Evolutionary conservation across 768 basidiomycete species (phyloP).

Genomic region (Gyrodon lividus): DNA sequence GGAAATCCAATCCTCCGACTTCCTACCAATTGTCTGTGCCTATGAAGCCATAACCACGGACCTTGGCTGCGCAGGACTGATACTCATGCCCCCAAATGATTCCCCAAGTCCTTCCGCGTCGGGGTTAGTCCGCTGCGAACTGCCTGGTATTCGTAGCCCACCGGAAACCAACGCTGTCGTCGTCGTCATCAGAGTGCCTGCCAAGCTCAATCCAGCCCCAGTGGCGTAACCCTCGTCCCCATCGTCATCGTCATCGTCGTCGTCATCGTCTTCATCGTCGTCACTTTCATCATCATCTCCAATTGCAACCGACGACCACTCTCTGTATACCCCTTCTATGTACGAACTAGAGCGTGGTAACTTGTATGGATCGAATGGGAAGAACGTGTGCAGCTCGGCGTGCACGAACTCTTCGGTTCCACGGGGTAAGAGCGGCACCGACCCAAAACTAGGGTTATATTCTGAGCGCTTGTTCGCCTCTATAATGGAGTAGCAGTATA

Average conservation of each 20-base stretch:
- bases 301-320: conserved; percentile 82
- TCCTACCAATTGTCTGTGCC: background rate
- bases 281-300: conserved; percentile 70
- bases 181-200: background rate
- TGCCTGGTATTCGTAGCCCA: conserved; percentile 23
- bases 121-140: conserved; percentile 17
- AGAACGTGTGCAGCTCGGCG: conserved; percentile 87
- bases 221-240: conserved; percentile 7
- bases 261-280: conserved; percentile 57
- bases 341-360: conserved; percentile 75
- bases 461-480: conserved; percentile 81
- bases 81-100: conserved; percentile 81
- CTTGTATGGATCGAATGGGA: conserved; percentile 97
- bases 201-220: background rate
- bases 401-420: conserved; percentile 41
- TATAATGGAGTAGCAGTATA: conserved; percentile 92
- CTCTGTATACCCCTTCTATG: conserved; percentile 83
- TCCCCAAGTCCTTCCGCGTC: conserved; percentile 58
- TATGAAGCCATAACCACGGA: conserved; percentile 15
- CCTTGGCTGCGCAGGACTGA: conserved; percentile 57
- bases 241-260: conserved; percentile 29
- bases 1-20: background rate
- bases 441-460: conserved; percentile 33
- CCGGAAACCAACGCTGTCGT: conserved; percentile 6
- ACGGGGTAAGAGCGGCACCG: conserved; percentile 17